Percentiles rank a stretch among this genome's conserved stretches.
phyloP scores from a whole-genome alignment of 2,329 filamentous ascomycete genomes.

The Fusarium proliferatum region DNA sequence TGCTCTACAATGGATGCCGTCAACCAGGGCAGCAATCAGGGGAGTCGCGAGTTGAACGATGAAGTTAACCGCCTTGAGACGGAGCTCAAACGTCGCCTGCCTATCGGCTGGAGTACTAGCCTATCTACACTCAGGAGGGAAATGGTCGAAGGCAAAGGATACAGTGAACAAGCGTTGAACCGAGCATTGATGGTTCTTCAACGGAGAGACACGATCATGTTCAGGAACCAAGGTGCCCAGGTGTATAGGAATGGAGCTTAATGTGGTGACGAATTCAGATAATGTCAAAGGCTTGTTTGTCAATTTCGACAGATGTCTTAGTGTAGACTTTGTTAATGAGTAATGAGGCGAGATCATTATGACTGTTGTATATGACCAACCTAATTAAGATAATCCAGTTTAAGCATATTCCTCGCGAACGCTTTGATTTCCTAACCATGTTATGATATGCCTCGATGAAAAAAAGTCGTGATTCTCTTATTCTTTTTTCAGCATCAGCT shows the following conservation, averaged over 20 bases:
- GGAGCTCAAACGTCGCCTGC: slow-evolving; percentile 86
- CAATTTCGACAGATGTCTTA: slow-evolving; percentile 17
- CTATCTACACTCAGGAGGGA: slow-evolving; percentile 86
- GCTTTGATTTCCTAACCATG: neutral
- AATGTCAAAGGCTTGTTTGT: slow-evolving; percentile 27
- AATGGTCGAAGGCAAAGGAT: slow-evolving; percentile 92
- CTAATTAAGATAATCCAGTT: slow-evolving; percentile 3
- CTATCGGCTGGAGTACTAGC: slow-evolving; percentile 96
- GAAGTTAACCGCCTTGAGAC: slow-evolving; percentile 89
- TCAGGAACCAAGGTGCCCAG: slow-evolving; percentile 79
- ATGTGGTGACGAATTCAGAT: slow-evolving; percentile 27
- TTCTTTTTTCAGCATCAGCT: too few relatives aligned
- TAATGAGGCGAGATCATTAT: slow-evolving; percentile 35
- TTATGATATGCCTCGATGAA: neutral
- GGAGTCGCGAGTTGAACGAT: slow-evolving; percentile 89
- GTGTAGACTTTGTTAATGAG: slow-evolving; percentile 38
- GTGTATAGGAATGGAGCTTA: slow-evolving; percentile 79
- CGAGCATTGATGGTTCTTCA: slow-evolving; percentile 87
- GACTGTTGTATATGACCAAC: slow-evolving; percentile 8
- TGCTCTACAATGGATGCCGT: slow-evolving; percentile 98
- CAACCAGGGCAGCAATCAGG: slow-evolving; percentile 85
- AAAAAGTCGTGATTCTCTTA: too few relatives aligned
- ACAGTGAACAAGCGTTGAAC: slow-evolving; percentile 86
- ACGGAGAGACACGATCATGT: slow-evolving; percentile 85
- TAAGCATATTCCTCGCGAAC: neutral